Evolutionary conservation across 2,329 filamentous ascomycete species (phyloP).

Genomic region (Chaetomium olivaceum): DNA sequence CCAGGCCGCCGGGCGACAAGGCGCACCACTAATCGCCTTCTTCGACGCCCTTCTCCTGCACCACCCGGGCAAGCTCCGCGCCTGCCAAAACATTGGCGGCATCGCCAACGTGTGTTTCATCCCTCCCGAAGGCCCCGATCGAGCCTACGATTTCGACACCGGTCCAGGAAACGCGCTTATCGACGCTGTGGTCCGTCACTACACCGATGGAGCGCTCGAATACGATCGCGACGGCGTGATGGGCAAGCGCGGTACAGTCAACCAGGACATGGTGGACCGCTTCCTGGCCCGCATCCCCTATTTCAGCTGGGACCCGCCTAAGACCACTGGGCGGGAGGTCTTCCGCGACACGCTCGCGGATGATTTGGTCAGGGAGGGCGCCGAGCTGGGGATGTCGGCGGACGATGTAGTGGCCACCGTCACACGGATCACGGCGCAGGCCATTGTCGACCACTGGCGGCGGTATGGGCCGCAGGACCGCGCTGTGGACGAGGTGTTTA

Average conservation of each 20-base stretch:
- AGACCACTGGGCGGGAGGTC: constrained; percentile 60
- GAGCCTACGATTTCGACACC: constrained; percentile 54
- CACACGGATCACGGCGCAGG: constrained; percentile 60
- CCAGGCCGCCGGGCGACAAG: constrained; percentile 56
- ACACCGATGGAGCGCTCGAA: constrained; percentile 50
- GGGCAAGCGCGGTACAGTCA: constrained; percentile 50
- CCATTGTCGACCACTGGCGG: constrained; percentile 52
- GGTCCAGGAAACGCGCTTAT: constrained; percentile 59
- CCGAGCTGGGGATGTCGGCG: constrained; percentile 45
- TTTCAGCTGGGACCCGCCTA: constrained; percentile 52
- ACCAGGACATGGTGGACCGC: constrained; percentile 53
- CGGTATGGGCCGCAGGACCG: constrained; percentile 50
- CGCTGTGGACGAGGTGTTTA: constrained; percentile 54
- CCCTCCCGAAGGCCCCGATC: constrained; percentile 46
- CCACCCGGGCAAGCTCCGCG: constrained; percentile 57
- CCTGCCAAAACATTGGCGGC: constrained; percentile 62
- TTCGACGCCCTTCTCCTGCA: constrained; percentile 58
- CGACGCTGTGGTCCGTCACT: constrained; percentile 57
- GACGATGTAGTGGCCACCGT: constrained; percentile 59
- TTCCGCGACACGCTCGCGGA: constrained; percentile 59
- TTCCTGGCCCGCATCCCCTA: constrained; percentile 52
- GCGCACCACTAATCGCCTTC: constrained; percentile 57
- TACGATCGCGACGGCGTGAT: constrained; percentile 55
- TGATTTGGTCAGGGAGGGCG: constrained; percentile 51
- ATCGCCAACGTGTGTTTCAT: constrained; percentile 64